Base-by-base conservation (phyloP, 768 basidiomycete species). In the Leccinum boreale region DNA sequence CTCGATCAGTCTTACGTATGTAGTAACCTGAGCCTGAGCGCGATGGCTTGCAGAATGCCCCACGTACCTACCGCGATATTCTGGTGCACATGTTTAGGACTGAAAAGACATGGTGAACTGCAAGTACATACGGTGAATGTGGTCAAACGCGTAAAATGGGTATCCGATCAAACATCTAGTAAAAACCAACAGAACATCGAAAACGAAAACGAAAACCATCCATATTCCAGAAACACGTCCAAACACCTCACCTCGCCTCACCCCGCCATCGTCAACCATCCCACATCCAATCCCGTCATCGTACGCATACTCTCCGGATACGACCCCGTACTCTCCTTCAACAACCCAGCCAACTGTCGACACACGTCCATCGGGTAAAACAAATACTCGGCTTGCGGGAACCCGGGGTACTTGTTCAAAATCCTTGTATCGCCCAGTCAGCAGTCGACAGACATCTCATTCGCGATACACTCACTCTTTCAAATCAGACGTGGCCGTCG, bases 361-460 rank as follows among this genome's bases (percentile, higher is more conserved):
- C 94, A 93, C 12, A 92, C 80, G 23, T 85, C 77, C 74, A 86
- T 81, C 0, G 95, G 91, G 67, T 98, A 97, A 33, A 82, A 85
- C 9, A 97, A 75, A 59, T 87, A 84, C 70, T 98, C 94, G n/a
- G 91, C 88, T 68, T 93, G 91, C 9, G 88, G 86, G 68, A 93
- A 92, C 19, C 87, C 85, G 33, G 90, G 90, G 69, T 91, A 89
- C 62, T 80, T 85, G 65, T 85, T 77, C 57, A 90, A 64, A 29
- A 86, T 76, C 50, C 84, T 89, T 55, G 1, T 35, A 21, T 21
- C 33, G 29, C 8, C 19, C 19, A 44, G 24, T 68, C 33, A 65
- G 47, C 39, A 39, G 5, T 33, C 1, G n/a, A 4, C 17, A 49
- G n/a, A 4, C 5, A 49, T 14, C 3, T 26, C 6, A 2, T 12